A percentile compares a stretch with the other conserved stretches of the same genome.
Evolutionary conservation across 192 early-diverging fungal genomes (phyloP).

Genomic region (Coemansia sp.): DNA sequence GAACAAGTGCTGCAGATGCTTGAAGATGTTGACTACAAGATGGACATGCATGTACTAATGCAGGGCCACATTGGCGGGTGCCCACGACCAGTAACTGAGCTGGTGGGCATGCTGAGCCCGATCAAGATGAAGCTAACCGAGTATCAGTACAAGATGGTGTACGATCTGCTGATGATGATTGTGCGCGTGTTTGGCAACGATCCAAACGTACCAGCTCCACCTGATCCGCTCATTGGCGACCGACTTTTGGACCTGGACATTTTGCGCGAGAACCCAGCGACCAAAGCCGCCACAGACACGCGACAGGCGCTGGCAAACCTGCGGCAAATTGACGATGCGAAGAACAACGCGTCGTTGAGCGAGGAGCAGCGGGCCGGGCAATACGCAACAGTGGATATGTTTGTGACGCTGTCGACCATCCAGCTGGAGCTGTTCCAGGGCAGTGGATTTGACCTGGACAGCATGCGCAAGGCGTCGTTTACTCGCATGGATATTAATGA

Average conservation of each 20-base stretch:
- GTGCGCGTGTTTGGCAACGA: constrained; percentile 40
- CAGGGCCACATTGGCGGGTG: constrained; percentile 57
- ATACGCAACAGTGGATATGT: constrained; percentile 55
- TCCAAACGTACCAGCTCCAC: constrained; percentile 19
- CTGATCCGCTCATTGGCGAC: constrained; percentile 34
- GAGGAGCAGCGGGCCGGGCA: constrained; percentile 20
- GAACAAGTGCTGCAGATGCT: constrained; percentile 69
- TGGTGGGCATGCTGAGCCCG: constrained; percentile 68
- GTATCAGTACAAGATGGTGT: constrained; percentile 80
- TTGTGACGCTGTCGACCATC: constrained; percentile 68
- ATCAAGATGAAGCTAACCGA: constrained; percentile 76
- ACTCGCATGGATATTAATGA: constrained; percentile 54
- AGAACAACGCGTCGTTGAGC: neutral
- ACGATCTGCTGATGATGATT: constrained; percentile 56
- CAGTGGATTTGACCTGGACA: constrained; percentile 56
- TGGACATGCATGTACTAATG: constrained; percentile 68
- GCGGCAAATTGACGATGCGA: constrained; percentile 21
- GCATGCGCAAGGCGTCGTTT: constrained; percentile 57
- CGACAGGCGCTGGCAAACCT: constrained; percentile 48
- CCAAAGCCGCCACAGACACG: constrained; percentile 21
- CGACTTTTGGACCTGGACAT: constrained; percentile 29
- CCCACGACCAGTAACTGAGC: constrained; percentile 60
- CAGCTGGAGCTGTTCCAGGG: constrained; percentile 76
- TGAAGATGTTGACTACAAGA: constrained; percentile 72
- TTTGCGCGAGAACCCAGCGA: constrained; percentile 47